Conservation (phyloP, 2,329 filamentous ascomycete species). For the Pseudogymnoascus pannorum region DNA sequence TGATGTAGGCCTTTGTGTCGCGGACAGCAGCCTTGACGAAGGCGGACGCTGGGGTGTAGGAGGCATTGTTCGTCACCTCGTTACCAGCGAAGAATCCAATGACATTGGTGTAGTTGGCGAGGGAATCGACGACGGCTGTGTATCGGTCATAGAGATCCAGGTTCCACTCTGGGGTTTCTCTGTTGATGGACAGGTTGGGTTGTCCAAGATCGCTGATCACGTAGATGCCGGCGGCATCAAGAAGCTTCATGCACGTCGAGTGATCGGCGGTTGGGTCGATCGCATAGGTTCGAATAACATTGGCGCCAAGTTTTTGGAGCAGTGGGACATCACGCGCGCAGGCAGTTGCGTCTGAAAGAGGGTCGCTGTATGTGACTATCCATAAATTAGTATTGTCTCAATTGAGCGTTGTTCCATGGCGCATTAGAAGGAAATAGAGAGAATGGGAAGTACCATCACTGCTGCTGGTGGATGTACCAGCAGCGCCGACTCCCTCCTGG, state of each 20-base stretch:
- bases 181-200: slow-evolving; percentile 76
- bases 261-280: slow-evolving; percentile 75
- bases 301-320: slow-evolving; percentile 71
- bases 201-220: slow-evolving; percentile 85
- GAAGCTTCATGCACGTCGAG: slow-evolving; percentile 70
- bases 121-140: slow-evolving; percentile 70
- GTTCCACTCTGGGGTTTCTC: slow-evolving; percentile 71
- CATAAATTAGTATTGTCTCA: background rate
- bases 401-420: background rate
- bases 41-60: slow-evolving; percentile 81
- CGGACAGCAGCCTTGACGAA: slow-evolving; percentile 97
- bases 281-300: slow-evolving; percentile 90
- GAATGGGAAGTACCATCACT: background rate
- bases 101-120: slow-evolving; percentile 78
- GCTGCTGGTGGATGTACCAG: slow-evolving; percentile 27
- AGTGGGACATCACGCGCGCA: slow-evolving; percentile 84
- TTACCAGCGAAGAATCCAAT: slow-evolving; percentile 98
- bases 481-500: slow-evolving; percentile 65
- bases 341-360: slow-evolving; percentile 59
- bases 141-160: slow-evolving; percentile 72
- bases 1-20: slow-evolving; percentile 91
- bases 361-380: slow-evolving; percentile 61
- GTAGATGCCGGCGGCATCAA: slow-evolving; percentile 84
- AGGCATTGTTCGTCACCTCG: slow-evolving; percentile 82
- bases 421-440: slow-evolving; percentile 19